Percentiles rank a stretch among this genome's conserved stretches.
These are phyloP conservation scores for Candida xyloterini DNA, from an alignment of 805 yeast species.

Conservation along the genomic window DNA sequence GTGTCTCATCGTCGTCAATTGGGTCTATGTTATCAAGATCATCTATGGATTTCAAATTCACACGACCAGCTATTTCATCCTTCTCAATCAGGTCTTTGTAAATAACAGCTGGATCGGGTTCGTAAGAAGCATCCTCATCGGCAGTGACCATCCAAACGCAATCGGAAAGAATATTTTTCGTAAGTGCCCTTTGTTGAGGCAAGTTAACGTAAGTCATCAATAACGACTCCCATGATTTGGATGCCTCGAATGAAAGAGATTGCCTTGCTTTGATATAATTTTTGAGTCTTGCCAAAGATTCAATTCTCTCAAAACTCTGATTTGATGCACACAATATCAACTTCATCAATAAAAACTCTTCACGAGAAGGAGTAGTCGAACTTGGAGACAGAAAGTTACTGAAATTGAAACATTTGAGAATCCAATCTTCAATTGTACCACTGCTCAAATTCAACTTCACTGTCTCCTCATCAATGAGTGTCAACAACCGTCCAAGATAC, in stretches of 20 bases:
- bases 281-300: conserved; percentile 22
- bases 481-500: conserved; percentile 60
- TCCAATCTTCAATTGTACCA: conserved; percentile 35
- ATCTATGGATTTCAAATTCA: conserved; percentile 24
- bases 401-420: conserved; percentile 34
- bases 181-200: conserved; percentile 46
- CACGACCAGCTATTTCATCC: conserved; percentile 30
- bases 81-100: conserved; percentile 39
- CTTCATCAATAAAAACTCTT: conserved; percentile 64
- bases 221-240: conserved; percentile 43
- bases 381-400: conserved; percentile 14
- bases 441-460: conserved; percentile 16
- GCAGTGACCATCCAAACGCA: conserved; percentile 39
- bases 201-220: conserved; percentile 43
- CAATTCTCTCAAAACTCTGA: conserved; percentile 35
- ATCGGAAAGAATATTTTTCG: conserved; percentile 41
- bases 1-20: conserved; percentile 74
- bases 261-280: conserved; percentile 25
- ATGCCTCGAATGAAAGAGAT: conserved; percentile 13
- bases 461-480: conserved; percentile 26
- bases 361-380: conserved; percentile 48
- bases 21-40: conserved; percentile 50
- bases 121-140: conserved; percentile 59
- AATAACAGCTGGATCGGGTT: conserved; percentile 72
- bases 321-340: conserved; percentile 48